A percentile compares a stretch with the other conserved stretches of the same genome.
phyloP scores from a whole-genome alignment of 306 rosid genomes.

The Spatholobus suberectus region DNA sequence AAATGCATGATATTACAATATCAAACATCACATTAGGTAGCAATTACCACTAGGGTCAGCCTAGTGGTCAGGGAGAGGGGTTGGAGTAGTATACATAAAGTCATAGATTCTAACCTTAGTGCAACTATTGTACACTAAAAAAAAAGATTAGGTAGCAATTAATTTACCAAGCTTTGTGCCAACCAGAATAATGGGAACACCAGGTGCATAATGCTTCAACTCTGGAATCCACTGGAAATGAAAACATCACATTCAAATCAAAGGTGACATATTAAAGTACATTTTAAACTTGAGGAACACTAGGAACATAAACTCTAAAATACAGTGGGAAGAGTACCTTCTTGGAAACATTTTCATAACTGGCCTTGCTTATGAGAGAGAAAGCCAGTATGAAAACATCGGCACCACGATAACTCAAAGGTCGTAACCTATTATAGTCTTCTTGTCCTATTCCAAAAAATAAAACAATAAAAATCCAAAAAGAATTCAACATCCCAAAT shows the following conservation, averaged over 20 bases:
- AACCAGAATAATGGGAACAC: slow-evolving; percentile 94
- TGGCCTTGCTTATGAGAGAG: slow-evolving; percentile 77
- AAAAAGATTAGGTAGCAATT: slow-evolving; percentile 33
- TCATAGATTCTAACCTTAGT: no score
- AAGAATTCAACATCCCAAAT: neutral
- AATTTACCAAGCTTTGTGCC: slow-evolving; percentile 94
- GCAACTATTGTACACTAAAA: no score
- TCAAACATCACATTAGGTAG: slow-evolving; percentile 31
- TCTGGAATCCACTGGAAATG: slow-evolving; percentile 97
- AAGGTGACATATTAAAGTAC: slow-evolving; percentile 7
- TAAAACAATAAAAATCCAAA: slow-evolving; percentile 52
- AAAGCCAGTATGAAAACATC: slow-evolving; percentile 76
- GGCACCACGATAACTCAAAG: slow-evolving; percentile 77
- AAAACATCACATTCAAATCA: slow-evolving; percentile 28
- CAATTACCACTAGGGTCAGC: no score
- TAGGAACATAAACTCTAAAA: neutral
- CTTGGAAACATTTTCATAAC: slow-evolving; percentile 77
- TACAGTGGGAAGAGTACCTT: slow-evolving; percentile 46
- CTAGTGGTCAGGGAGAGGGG: no score
- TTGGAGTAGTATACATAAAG: no score
- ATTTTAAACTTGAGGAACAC: neutral
- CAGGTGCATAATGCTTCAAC: slow-evolving; percentile 99
- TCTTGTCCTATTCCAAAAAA: slow-evolving; percentile 64
- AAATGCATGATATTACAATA: slow-evolving; percentile 9
- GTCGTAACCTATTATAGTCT: slow-evolving; percentile 73